These are phyloP conservation scores for Penicillium crustosum DNA, from an alignment of 2,329 filamentous ascomycete species.

Conservation along the genomic window DNA sequence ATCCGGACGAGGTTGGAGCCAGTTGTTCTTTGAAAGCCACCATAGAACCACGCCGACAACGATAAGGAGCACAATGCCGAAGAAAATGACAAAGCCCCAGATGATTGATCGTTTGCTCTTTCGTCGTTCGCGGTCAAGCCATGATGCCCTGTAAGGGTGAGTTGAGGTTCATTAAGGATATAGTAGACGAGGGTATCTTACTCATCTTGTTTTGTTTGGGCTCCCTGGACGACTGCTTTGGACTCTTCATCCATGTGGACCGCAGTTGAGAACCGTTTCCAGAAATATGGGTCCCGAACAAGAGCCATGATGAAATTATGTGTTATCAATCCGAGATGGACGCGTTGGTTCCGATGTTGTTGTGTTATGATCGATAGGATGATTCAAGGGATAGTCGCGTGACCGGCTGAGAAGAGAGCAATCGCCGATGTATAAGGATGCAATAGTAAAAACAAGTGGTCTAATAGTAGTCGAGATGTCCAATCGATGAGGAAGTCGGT, in stretches of 20 bases:
- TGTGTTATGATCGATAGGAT: neutral
- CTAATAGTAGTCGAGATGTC: neutral
- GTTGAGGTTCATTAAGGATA: constrained; percentile 21
- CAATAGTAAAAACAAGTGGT: neutral
- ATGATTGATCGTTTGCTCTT: constrained; percentile 53
- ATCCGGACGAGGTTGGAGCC: constrained; percentile 20
- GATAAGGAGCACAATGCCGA: constrained; percentile 38
- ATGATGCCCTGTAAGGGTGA: constrained; percentile 48
- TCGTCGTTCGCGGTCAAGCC: constrained; percentile 52
- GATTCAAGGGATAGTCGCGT: constrained; percentile 2
- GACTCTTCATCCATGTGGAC: constrained; percentile 57
- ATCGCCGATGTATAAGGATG: neutral
- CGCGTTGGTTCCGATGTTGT: neutral
- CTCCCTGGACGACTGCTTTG: constrained; percentile 19
- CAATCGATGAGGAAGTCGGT: neutral
- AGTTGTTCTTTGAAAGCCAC: constrained; percentile 41
- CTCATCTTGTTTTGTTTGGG: constrained; percentile 3
- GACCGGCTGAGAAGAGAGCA: neutral
- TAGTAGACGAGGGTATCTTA: constrained; percentile 12
- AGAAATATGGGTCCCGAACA: constrained; percentile 59
- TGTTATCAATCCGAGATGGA: neutral
- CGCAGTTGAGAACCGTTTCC: constrained; percentile 59
- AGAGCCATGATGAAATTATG: constrained; percentile 44
- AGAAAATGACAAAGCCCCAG: constrained; percentile 38
- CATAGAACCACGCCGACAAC: constrained; percentile 48